Percentiles rank a stretch among this genome's conserved stretches.
Conservation (phyloP, 805 yeast species). For the Cyberlindnera nakhonratchasimensis region DNA sequence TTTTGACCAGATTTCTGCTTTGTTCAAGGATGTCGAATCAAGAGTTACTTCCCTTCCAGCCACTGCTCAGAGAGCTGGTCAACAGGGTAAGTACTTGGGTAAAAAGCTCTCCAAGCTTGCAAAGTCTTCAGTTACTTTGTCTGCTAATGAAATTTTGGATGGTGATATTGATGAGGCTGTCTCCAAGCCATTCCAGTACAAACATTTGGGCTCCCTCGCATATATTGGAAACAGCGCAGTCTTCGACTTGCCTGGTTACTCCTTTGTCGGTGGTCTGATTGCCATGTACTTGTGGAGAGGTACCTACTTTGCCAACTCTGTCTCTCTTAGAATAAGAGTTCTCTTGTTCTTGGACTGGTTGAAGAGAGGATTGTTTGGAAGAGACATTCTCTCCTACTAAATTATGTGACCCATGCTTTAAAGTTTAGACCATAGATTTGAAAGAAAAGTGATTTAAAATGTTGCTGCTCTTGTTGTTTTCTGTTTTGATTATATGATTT, state of each 20-base stretch:
- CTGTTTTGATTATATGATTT: neutral
- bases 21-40: slow-evolving; percentile 54
- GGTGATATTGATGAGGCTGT: slow-evolving; percentile 56
- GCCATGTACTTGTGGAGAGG: slow-evolving; percentile 77
- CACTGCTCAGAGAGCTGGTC: slow-evolving; percentile 71
- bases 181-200: slow-evolving; percentile 56
- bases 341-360: slow-evolving; percentile 66
- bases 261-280: slow-evolving; percentile 59
- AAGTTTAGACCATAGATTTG: slow-evolving; percentile 2
- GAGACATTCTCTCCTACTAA: slow-evolving; percentile 36
- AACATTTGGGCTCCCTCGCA: slow-evolving; percentile 64
- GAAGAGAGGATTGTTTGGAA: slow-evolving; percentile 55
- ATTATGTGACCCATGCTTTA: neutral
- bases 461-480: neutral
- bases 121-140: slow-evolving; percentile 39
- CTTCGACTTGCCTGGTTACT: slow-evolving; percentile 58
- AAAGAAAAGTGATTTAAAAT: slow-evolving; percentile 3
- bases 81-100: slow-evolving; percentile 66
- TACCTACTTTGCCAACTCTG: slow-evolving; percentile 65
- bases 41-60: slow-evolving; percentile 68
- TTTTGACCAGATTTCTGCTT: slow-evolving; percentile 46
- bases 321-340: slow-evolving; percentile 59
- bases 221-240: slow-evolving; percentile 71
- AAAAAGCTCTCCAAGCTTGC: slow-evolving; percentile 55
- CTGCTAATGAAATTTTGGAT: slow-evolving; percentile 43